phyloP scores from a whole-genome alignment of 208 protist genomes.

The Leishmania aethiopica region DNA sequence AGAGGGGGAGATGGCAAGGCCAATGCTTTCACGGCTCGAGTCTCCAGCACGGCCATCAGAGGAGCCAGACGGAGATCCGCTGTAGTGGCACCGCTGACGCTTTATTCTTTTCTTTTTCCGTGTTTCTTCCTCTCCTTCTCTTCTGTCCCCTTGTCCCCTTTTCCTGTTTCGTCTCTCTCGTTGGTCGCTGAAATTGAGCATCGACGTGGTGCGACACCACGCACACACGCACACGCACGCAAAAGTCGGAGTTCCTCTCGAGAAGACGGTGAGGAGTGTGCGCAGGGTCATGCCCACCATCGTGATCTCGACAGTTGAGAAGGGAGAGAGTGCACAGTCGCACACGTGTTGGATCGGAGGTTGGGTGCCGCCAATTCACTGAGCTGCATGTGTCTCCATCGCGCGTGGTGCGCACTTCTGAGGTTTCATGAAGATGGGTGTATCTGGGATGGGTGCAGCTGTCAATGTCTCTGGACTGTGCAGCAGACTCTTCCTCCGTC shows the following conservation, averaged over 20 bases:
- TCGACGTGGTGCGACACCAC: neutral
- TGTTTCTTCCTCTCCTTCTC: neutral
- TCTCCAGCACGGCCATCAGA: neutral
- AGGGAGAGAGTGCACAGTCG: neutral
- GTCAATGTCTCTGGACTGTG: neutral
- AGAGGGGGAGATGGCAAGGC: neutral
- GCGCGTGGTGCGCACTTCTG: neutral
- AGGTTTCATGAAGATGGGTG: neutral
- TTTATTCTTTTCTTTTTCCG: neutral
- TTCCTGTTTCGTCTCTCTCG: neutral
- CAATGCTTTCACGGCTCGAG: neutral
- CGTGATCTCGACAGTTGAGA: neutral
- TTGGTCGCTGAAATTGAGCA: neutral
- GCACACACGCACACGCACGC: neutral
- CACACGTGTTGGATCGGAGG: neutral
- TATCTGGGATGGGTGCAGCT: neutral
- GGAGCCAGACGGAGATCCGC: neutral
- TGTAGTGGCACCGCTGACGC: neutral
- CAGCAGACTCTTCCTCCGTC: neutral
- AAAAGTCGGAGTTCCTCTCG: neutral
- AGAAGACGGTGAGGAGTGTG: neutral
- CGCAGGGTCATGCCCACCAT: neutral
- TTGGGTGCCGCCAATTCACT: neutral
- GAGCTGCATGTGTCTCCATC: neutral
- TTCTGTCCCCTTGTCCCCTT: neutral